Conservation (phyloP, 352 stramenopile species). For the Pilasporangium apinafurcum region DNA sequence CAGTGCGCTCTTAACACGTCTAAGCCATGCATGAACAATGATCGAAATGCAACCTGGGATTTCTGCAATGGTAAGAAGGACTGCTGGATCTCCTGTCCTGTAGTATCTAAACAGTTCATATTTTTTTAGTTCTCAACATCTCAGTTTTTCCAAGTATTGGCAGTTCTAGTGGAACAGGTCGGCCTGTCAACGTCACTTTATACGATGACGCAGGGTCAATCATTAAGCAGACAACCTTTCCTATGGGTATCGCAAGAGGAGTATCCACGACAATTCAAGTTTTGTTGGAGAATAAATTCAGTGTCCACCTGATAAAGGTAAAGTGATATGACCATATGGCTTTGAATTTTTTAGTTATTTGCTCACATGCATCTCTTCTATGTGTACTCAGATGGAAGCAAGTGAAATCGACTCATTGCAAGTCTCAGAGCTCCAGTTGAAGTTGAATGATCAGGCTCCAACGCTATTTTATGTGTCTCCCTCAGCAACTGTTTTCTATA, state of each 20-base stretch:
- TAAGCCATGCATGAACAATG: slow-evolving; percentile 7
- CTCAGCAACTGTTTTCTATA: slow-evolving; percentile 5
- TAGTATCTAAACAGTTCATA: not conserved
- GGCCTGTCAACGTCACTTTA: slow-evolving; percentile 10
- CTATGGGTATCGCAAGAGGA: not conserved
- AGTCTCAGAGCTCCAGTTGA: slow-evolving; percentile 23
- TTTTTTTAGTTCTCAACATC: slow-evolving; percentile 17
- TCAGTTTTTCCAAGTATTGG: slow-evolving; percentile 13
- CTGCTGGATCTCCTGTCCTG: not conserved
- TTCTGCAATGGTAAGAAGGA: slow-evolving; percentile 21
- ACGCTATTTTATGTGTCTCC: slow-evolving; percentile 9
- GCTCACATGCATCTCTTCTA: too few species aligned
- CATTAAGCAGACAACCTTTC: slow-evolving; percentile 6
- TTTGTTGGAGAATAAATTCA: too few species aligned
- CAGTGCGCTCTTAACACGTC: slow-evolving; percentile 15
- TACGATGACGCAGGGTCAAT: slow-evolving; percentile 10
- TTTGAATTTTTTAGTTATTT: too few species aligned
- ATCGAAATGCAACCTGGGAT: slow-evolving; percentile 14
- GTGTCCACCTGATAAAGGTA: too few species aligned
- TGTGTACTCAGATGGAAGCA: slow-evolving; percentile 21
- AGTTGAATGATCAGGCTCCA: slow-evolving; percentile 15
- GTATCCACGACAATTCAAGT: too few species aligned
- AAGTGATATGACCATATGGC: too few species aligned
- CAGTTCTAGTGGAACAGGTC: slow-evolving; percentile 1
- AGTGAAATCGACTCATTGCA: slow-evolving; percentile 4